A percentile compares a stretch with the other conserved stretches of the same genome.
These are phyloP conservation scores for Trichophyton mentagrophytes DNA, from an alignment of 2,329 filamentous ascomycete species.

Conservation along the genomic window DNA sequence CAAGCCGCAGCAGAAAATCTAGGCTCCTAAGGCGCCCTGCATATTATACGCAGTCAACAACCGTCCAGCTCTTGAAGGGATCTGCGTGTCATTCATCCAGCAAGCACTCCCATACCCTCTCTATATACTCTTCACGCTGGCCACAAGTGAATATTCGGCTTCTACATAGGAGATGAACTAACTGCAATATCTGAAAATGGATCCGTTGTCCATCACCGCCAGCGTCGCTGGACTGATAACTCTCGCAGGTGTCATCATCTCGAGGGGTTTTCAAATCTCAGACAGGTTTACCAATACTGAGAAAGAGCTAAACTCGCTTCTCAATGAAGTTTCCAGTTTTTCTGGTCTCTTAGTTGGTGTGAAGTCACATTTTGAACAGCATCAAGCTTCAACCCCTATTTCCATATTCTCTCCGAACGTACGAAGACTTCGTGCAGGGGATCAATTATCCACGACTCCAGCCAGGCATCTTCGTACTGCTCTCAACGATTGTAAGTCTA, in stretches of 20 bases:
- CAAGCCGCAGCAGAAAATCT: too few species aligned
- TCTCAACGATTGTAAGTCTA: neutral
- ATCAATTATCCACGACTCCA: neutral
- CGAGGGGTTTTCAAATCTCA: neutral
- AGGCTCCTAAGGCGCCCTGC: too few species aligned
- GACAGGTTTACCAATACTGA: neutral
- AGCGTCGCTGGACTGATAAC: constrained; percentile 1
- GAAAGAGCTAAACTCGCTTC: neutral
- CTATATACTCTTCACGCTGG: too few species aligned
- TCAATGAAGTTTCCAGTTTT: neutral
- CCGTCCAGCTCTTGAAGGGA: too few species aligned
- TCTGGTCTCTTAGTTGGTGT: neutral
- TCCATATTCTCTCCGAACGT: neutral
- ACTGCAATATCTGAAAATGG: neutral
- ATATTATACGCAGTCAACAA: too few species aligned
- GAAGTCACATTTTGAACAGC: neutral
- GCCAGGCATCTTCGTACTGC: neutral
- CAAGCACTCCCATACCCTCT: too few species aligned
- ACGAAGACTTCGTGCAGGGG: neutral
- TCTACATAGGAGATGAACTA: neutral
- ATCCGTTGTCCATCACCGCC: neutral
- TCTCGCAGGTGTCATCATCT: neutral
- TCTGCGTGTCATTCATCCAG: too few species aligned
- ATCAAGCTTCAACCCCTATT: neutral
- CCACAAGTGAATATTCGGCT: too few species aligned